These are phyloP conservation scores for Blastobotrys raffinosifermentans DNA, from an alignment of 1,139 yeast species.

Conservation along the genomic window DNA sequence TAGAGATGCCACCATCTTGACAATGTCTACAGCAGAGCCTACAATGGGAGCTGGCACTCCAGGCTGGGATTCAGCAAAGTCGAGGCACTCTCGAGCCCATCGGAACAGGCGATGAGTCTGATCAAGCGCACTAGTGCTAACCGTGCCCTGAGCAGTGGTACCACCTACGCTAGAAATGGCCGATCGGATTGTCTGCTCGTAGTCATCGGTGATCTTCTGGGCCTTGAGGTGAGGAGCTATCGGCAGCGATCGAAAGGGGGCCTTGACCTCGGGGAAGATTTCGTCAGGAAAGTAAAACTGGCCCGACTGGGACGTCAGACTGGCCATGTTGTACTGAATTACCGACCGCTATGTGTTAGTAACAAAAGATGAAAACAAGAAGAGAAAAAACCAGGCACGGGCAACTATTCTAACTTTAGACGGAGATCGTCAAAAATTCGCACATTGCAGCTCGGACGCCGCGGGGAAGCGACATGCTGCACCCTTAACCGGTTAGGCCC, in stretches of 20 bases:
- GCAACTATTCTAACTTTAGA: too few species aligned
- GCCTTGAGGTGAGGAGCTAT: constrained; percentile 26
- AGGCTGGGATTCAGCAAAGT: constrained; percentile 27
- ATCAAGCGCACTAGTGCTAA: constrained; percentile 3
- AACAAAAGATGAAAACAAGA: not conserved
- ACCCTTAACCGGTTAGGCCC: too few species aligned
- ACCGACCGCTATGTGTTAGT: constrained; percentile 1
- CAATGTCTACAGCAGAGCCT: constrained; percentile 25
- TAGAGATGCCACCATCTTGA: constrained; percentile 20
- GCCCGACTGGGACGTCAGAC: constrained; percentile 6
- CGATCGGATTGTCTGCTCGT: constrained; percentile 19
- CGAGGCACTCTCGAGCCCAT: constrained; percentile 34
- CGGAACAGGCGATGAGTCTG: constrained; percentile 19
- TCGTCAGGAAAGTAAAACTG: constrained; percentile 29
- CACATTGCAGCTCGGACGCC: too few species aligned
- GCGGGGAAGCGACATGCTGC: too few species aligned
- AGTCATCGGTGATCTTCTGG: constrained; percentile 22
- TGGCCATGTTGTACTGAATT: constrained; percentile 4
- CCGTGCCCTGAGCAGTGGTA: constrained; percentile 4
- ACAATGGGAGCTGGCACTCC: constrained; percentile 24
- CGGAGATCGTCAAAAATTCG: too few species aligned
- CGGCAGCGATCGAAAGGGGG: constrained; percentile 28
- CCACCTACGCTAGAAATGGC: constrained; percentile 11
- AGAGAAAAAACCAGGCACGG: not conserved
- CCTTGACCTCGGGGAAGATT: constrained; percentile 27